Evolutionary conservation across 2,329 filamentous ascomycete species (phyloP).

Genomic region (Penicillium concentricum): DNA sequence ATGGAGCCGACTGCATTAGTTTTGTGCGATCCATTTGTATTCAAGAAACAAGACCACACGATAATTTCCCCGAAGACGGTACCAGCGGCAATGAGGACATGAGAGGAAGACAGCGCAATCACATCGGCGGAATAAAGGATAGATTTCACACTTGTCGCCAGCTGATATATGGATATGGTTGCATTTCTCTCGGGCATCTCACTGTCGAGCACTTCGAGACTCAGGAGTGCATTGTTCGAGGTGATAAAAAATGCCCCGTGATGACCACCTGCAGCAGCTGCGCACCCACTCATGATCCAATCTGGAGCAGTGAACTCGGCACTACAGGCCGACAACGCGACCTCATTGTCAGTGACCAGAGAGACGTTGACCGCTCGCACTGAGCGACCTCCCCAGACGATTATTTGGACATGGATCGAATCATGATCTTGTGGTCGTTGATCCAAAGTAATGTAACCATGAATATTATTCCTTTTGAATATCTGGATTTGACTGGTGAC

Average conservation of each 20-base stretch:
- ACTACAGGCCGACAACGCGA: conserved; percentile 31
- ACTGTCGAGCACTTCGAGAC: conserved; percentile 39
- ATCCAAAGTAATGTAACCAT: conserved; percentile 36
- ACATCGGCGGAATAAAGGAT: conserved; percentile 85
- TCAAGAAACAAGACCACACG: conserved; percentile 70
- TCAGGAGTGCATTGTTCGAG: conserved; percentile 79
- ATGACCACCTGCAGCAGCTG: conserved; percentile 23
- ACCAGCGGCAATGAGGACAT: conserved; percentile 76
- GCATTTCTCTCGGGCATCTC: conserved; percentile 17
- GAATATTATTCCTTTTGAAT: conserved; percentile 41
- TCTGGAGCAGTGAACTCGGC: conserved; percentile 58
- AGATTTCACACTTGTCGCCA: conserved; percentile 63
- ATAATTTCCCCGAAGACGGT: conserved; percentile 95
- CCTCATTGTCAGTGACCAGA: conserved; percentile 21
- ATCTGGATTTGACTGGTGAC: conserved; percentile 29
- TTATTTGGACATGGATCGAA: conserved; percentile 25
- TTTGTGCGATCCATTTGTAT: conserved; percentile 8
- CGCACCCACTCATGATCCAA: conserved; percentile 72
- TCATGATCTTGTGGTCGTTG: conserved; percentile 17
- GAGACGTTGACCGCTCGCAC: conserved; percentile 46
- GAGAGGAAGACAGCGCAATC: conserved; percentile 57
- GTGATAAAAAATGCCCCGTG: conserved; percentile 65
- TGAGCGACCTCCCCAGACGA: conserved; percentile 70
- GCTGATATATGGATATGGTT: conserved; percentile 33
- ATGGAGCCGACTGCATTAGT: conserved; percentile 37